Evolutionary conservation across 202 grass and related monocot species (phyloP).

Genomic region (Setaria viridis): DNA sequence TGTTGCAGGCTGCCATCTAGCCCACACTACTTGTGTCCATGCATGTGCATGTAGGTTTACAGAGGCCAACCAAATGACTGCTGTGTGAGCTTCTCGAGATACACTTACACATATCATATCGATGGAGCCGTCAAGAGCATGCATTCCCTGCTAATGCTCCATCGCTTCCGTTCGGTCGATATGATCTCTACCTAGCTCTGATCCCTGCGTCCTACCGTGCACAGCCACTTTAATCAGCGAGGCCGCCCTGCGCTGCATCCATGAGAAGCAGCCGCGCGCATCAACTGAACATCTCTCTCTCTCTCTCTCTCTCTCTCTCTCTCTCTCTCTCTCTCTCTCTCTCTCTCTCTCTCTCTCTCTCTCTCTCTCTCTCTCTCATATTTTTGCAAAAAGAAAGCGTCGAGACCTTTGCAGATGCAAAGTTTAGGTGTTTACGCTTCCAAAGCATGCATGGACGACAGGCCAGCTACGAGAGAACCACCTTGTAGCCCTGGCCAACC

Average conservation of each 20-base stretch:
- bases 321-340: neutral
- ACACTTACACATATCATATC: conserved; percentile 40
- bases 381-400: conserved; percentile 6
- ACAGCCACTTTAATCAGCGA: conserved; percentile 58
- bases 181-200: conserved; percentile 45
- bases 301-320: conserved; percentile 7
- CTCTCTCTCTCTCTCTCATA: no score
- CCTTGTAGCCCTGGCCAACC: conserved; percentile 45
- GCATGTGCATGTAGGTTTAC: conserved; percentile 36
- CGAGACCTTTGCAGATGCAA: conserved; percentile 51
- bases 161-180: conserved; percentile 22
- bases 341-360: neutral
- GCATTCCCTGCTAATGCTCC: conserved; percentile 8
- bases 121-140: conserved; percentile 45
- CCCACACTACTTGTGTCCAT: conserved; percentile 46
- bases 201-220: conserved; percentile 34
- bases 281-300: conserved; percentile 6
- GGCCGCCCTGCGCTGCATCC: neutral
- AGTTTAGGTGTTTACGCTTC: conserved; percentile 54
- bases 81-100: conserved; percentile 60
- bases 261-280: conserved; percentile 24
- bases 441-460: conserved; percentile 47
- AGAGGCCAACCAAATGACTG: conserved; percentile 55
- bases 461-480: conserved; percentile 43
- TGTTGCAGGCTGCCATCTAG: conserved; percentile 36